Evolutionary conservation across 345 rosid species (phyloP), one percentile per base, ranked within the genome.

Genomic region (Draba incana): DNA sequence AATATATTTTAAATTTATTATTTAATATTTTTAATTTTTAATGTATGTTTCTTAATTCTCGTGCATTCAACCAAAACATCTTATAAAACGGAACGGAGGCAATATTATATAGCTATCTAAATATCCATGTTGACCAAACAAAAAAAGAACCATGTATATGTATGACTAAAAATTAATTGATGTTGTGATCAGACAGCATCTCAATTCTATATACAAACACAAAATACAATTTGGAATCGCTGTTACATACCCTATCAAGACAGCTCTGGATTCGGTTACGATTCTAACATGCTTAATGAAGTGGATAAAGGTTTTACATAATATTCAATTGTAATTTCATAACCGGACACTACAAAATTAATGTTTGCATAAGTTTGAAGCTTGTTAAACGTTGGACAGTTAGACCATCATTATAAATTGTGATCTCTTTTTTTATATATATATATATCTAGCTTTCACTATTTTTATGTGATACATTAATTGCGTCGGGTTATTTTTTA

Each of bases 251-350:
- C 1, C 4, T 57, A 44, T 53, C 13, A 31, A 57, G 30, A 64
- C 64, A 42, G 59, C 66, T 37, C n/a, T 66, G 62, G 77, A 15
- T 74, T 43, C 66, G 60, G 58, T 65, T 44, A 37, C 51, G 72
- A 58, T 58, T 73, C 46, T 33, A 51, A 11, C 50, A 51, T 51
- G 62, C 35, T 58, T 35, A 2, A 14, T 2, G 25, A 57, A 66
- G 54, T 42, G 30, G 60, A 20, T 57, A 50, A 33, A 51, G 42
- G 6, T 53, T 59, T 33, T 42, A 9, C 9, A 66, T 43, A 37
- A 43, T 44, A 35, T 44, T 43, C 24, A 66, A 24, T 25, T 33
- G 24, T 23, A 41, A 3, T 23, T 64, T 15, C 4, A 57, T 42
- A 28, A 3, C 20, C 16, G 3, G 46, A 28, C 30, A 56, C 6